Percentiles rank a stretch among this genome's conserved stretches.
phyloP scores from a whole-genome alignment of 345 rosid species.

The Viola odorata region DNA sequence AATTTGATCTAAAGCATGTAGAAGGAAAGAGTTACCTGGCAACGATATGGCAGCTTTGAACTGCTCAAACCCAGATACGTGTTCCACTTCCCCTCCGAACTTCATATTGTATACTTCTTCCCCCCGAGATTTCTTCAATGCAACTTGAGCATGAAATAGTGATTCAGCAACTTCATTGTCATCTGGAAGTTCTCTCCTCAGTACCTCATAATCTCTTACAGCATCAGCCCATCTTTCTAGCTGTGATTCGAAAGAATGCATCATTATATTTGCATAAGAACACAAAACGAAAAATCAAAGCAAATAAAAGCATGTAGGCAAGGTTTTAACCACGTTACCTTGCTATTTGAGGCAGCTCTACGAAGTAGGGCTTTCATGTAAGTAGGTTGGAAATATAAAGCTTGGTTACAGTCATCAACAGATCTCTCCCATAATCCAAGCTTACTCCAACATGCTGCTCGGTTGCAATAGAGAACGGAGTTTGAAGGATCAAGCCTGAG shows the following conservation, averaged over 20 bases:
- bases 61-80: slow-evolving; percentile 61
- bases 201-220: slow-evolving; percentile 74
- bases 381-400: slow-evolving; percentile 61
- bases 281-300: too few relatives aligned
- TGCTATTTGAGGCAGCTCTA: slow-evolving; percentile 80
- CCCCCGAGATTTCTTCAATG: slow-evolving; percentile 86
- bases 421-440: slow-evolving; percentile 82
- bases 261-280: background rate
- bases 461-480: slow-evolving; percentile 64
- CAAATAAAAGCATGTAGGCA: too few relatives aligned
- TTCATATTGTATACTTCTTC: slow-evolving; percentile 88
- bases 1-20: background rate
- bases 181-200: slow-evolving; percentile 72
- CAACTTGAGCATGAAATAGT: slow-evolving; percentile 89
- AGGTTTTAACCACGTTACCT: slow-evolving; percentile 33
- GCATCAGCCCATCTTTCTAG: slow-evolving; percentile 88
- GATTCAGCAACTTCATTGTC: slow-evolving; percentile 82
- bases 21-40: slow-evolving; percentile 42
- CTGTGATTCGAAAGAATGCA: slow-evolving; percentile 30
- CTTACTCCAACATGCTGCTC: slow-evolving; percentile 95
- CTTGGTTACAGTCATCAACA: slow-evolving; percentile 72
- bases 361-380: slow-evolving; percentile 74
- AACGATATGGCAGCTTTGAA: slow-evolving; percentile 73
- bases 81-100: slow-evolving; percentile 94
- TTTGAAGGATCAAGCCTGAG: slow-evolving; percentile 78